Percentiles rank a stretch among this genome's conserved stretches.
These are phyloP conservation scores for Suillus americanus DNA, from an alignment of 768 basidiomycete genomes.

Conservation along the genomic window DNA sequence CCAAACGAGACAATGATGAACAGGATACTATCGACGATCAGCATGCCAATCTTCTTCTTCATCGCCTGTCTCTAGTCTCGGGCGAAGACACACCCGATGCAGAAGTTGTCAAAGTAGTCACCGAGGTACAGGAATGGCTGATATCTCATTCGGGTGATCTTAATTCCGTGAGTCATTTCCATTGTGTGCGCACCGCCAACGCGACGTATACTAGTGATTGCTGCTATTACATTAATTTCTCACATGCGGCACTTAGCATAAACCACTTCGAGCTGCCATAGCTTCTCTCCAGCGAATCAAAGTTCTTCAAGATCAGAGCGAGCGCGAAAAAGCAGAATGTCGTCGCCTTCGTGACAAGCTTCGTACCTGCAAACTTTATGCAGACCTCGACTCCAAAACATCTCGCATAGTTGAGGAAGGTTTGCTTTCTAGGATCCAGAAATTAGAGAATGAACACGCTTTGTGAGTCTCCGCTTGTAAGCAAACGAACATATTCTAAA, in stretches of 20 bases:
- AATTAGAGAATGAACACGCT: conserved; percentile 29
- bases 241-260: conserved; percentile 27
- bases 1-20: conserved; percentile 32
- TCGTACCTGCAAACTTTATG: conserved; percentile 26
- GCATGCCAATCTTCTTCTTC: conserved; percentile 32
- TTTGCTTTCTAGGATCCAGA: conserved; percentile 30
- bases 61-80: conserved; percentile 35
- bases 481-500: not conserved
- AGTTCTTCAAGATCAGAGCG: conserved; percentile 33
- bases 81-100: conserved; percentile 30
- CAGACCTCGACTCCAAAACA: conserved; percentile 32
- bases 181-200: not conserved
- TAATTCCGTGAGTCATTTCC: conserved; percentile 28
- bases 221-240: conserved; percentile 15
- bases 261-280: conserved; percentile 30
- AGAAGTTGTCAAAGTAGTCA: conserved; percentile 38
- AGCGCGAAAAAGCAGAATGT: conserved; percentile 31
- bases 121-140: conserved; percentile 56
- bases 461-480: conserved; percentile 21
- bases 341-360: conserved; percentile 33
- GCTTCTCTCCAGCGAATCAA: conserved; percentile 40
- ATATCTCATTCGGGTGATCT: conserved; percentile 38
- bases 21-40: conserved; percentile 41
- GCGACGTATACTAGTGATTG: not conserved
- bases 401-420: conserved; percentile 36